A percentile compares a stretch with the other conserved stretches of the same genome.
phyloP scores from a whole-genome alignment of 1,139 yeast genomes.

The Blastobotrys illinoisensis region DNA sequence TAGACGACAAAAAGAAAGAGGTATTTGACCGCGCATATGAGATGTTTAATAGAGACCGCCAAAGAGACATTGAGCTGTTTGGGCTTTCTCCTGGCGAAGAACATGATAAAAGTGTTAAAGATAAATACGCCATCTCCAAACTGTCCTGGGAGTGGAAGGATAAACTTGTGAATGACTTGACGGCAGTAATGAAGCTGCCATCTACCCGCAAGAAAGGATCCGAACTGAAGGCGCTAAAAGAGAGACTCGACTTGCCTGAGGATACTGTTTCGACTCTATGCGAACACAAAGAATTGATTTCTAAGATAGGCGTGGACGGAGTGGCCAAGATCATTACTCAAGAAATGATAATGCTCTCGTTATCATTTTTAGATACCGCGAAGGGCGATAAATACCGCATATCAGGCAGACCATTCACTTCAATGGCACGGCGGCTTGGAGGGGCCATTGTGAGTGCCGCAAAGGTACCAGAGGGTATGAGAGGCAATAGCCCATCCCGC shows the following conservation, averaged over 20 bases:
- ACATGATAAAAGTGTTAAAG: not conserved
- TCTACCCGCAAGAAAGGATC: not conserved
- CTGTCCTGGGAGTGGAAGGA: not conserved
- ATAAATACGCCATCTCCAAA: not conserved
- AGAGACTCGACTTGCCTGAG: not conserved
- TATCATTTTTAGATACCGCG: not conserved
- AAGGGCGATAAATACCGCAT: not conserved
- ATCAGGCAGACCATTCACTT: not conserved
- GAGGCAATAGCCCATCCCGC: not conserved
- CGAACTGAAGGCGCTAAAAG: not conserved
- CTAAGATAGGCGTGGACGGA: not conserved
- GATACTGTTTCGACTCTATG: not conserved
- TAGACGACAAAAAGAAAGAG: slow-evolving; percentile 41
- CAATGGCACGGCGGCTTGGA: not conserved
- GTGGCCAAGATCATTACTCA: not conserved
- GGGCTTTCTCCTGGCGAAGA: not conserved
- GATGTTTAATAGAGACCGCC: slow-evolving; percentile 62
- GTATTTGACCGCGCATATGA: slow-evolving; percentile 61
- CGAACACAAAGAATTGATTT: not conserved
- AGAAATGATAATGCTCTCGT: not conserved
- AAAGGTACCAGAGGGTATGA: not conserved
- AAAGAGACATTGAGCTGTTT: slow-evolving; percentile 54
- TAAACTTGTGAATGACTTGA: not conserved
- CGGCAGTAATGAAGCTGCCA: not conserved
- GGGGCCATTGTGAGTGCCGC: not conserved